These are phyloP conservation scores for Termitomyces sp. DNA, from an alignment of 768 basidiomycete species.

Conservation along the genomic window DNA sequence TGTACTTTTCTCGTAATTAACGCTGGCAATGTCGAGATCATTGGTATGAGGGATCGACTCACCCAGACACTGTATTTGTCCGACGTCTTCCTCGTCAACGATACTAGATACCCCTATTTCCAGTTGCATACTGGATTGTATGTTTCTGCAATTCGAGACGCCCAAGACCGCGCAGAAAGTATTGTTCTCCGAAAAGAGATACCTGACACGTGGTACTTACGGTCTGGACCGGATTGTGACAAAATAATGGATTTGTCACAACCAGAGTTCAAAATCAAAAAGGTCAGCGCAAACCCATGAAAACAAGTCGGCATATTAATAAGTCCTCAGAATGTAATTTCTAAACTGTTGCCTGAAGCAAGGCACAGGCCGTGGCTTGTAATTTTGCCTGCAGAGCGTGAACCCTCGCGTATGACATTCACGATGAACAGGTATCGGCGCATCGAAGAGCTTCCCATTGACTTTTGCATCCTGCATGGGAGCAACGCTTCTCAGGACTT, in stretches of 20 bases:
- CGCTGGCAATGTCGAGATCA: too few species aligned
- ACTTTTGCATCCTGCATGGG: not conserved
- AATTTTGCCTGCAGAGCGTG: not conserved
- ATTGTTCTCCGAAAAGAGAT: not conserved
- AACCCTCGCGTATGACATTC: not conserved
- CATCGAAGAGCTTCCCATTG: not conserved
- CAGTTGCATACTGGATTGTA: constrained; percentile 1
- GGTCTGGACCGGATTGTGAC: not conserved
- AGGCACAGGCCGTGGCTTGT: not conserved
- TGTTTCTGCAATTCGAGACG: not conserved
- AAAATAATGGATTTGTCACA: not conserved
- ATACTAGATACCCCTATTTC: not conserved
- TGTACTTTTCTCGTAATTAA: too few species aligned
- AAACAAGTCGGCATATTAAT: not conserved
- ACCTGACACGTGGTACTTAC: not conserved
- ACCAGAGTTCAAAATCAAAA: not conserved
- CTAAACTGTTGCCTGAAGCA: not conserved
- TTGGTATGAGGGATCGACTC: too few species aligned
- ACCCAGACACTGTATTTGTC: constrained; percentile 3
- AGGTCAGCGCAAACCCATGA: not conserved
- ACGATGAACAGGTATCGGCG: not conserved
- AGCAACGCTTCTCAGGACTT: not conserved
- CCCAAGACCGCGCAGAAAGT: not conserved
- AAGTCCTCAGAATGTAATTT: not conserved
- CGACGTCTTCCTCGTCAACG: not conserved